phyloP scores from a whole-genome alignment of 768 basidiomycete species.

The Kwoniella sp. region DNA sequence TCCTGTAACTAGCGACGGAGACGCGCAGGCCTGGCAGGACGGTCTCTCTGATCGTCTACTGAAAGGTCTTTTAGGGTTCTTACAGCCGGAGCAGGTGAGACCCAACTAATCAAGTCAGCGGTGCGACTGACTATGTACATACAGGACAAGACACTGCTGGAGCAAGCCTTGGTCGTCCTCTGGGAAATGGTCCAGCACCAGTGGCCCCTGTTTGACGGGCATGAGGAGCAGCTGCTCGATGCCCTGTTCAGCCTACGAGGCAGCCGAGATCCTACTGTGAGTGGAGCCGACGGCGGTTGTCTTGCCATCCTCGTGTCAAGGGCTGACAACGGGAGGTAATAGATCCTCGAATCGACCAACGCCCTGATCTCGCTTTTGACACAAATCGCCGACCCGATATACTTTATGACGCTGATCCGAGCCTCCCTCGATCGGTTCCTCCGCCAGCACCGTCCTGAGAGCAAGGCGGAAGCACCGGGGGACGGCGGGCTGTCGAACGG shows the following conservation, averaged over 20 bases:
- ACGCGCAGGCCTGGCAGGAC: constrained; percentile 7
- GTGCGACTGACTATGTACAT: not conserved
- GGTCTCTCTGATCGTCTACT: constrained; percentile 64
- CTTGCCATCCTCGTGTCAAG: too few species aligned
- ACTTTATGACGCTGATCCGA: constrained; percentile 24
- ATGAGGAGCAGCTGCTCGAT: constrained; percentile 71
- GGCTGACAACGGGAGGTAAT: too few species aligned
- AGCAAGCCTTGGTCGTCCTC: constrained; percentile 72
- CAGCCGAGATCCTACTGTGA: constrained; percentile 65
- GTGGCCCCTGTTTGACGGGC: constrained; percentile 67
- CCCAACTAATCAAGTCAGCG: not conserved
- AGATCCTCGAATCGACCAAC: constrained; percentile 44
- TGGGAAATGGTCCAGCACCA: constrained; percentile 82
- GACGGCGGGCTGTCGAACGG: not conserved
- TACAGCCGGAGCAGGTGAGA: constrained; percentile 63
- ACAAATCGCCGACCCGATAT: constrained; percentile 32
- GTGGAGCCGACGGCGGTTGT: too few species aligned
- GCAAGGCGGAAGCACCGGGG: not conserved
- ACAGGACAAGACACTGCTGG: constrained; percentile 63
- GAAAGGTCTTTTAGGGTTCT: constrained; percentile 60
- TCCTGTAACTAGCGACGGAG: constrained; percentile 12
- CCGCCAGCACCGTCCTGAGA: constrained; percentile 2
- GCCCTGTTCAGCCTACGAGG: constrained; percentile 68
- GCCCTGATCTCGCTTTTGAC: constrained; percentile 34
- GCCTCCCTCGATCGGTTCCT: constrained; percentile 14